A percentile compares a stretch with the other conserved stretches of the same genome.
Conservation (phyloP, 2,329 filamentous ascomycete genomes). For the Phyllosticta ampelicida region DNA sequence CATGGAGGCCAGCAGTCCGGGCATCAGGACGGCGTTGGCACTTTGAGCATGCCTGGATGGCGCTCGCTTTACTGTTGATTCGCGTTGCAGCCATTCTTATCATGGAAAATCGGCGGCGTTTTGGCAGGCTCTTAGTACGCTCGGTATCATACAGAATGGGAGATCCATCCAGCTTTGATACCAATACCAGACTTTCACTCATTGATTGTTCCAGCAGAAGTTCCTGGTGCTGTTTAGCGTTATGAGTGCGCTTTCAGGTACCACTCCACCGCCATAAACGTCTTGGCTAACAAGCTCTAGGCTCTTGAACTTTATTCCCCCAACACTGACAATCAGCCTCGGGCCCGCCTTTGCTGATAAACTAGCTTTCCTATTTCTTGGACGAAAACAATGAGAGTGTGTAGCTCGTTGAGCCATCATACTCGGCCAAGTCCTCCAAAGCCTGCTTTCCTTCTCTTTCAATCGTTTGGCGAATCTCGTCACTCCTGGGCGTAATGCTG, state of each 20-base stretch:
- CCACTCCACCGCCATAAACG: not conserved
- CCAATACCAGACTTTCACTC: not conserved
- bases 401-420: constrained; percentile 48
- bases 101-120: not conserved
- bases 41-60: not conserved
- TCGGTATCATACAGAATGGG: not conserved
- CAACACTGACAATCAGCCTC: not conserved
- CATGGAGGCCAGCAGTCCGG: not conserved
- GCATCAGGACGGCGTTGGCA: not conserved
- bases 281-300: not conserved
- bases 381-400: constrained; percentile 29
- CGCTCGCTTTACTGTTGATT: not conserved
- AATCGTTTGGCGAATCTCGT: constrained; percentile 40
- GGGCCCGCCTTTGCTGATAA: not conserved
- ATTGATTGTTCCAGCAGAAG: not conserved
- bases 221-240: not conserved
- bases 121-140: not conserved
- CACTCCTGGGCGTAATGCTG: constrained; percentile 40
- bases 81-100: not conserved
- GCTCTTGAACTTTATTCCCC: not conserved
- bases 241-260: not conserved
- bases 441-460: constrained; percentile 44
- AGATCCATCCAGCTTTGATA: not conserved
- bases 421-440: constrained; percentile 40
- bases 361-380: constrained; percentile 35